Evolutionary conservation across 192 early-diverging fungal species (phyloP), one percentile per base, ranked within the genome.

Genomic region (Dissophora ornata): DNA sequence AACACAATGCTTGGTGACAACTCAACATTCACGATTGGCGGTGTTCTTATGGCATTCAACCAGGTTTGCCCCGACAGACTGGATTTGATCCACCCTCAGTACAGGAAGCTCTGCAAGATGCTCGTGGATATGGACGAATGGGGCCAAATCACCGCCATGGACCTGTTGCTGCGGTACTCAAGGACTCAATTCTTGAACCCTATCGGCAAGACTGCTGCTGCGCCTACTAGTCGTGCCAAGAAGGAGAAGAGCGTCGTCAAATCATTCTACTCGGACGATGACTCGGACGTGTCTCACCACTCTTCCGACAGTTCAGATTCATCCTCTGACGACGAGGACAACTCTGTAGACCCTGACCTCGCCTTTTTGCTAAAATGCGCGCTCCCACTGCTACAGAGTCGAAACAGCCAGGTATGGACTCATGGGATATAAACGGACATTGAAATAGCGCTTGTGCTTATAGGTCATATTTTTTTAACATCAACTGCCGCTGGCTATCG

Each of bases 61-160:
- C 86, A 90, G 41, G 89, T 97, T 13, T 96, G 96, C 65, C 96
- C 96, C 9, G 89, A 90, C 38, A 74, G 91, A 51, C 84, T 93
- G 57, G 94, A 94, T 49, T 62, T 96, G 52, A 91, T 98, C 29
- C 98, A 99, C 74, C 82, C 80, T 29, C 93, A 95, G 66, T 99
- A 87, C 80, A 87, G 94, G 46, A 94, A 97, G 41, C 83, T 96
- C 57, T 98, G 96, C 70, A 78, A 79, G 36, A 83, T 95, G 87
- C 79, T 99, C 24, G 75, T 87, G 15, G 96, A 97, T 29, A 86
- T 92, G 38, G 97, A 99, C 83, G 94, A 98, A 78, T 99, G 98
- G 98, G 94, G 92, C 13, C 97, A 98, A 79, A 86, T 96, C 30
- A 91, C 90, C 44, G 90, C 96, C 28, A 67, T 96, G 38, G 89